These are phyloP conservation scores for Rubia yunnanensis DNA, from an alignment of 257 asterid species.

Conservation along the genomic window DNA sequence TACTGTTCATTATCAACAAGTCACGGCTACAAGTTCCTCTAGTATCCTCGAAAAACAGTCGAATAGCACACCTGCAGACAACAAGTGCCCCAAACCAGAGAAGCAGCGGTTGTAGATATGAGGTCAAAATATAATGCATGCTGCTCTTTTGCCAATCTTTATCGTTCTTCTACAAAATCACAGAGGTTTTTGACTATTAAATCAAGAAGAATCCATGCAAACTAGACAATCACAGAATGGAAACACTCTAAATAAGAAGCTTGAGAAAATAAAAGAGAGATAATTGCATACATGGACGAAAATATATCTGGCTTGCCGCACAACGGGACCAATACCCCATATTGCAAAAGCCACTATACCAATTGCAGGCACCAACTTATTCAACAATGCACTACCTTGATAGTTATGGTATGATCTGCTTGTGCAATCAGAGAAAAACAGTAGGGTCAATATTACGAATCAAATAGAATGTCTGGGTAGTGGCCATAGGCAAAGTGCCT, in stretches of 20 bases:
- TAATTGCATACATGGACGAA: conserved; percentile 42
- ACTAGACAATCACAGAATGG: conserved; percentile 1
- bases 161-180: conserved; percentile 56
- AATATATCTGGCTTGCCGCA: conserved; percentile 57
- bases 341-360: conserved; percentile 61
- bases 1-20: neutral
- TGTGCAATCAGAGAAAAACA: neutral
- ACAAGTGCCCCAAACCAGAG: conserved; percentile 75
- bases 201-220: conserved; percentile 18
- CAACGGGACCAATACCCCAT: conserved; percentile 83
- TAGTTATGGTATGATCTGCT: conserved; percentile 56
- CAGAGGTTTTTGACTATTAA: conserved; percentile 37
- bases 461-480: neutral
- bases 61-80: conserved; percentile 70
- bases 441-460: neutral
- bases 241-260: conserved; percentile 10
- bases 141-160: conserved; percentile 81
- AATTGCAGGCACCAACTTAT: conserved; percentile 68
- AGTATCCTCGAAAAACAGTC: conserved; percentile 2
- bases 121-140: conserved; percentile 54
- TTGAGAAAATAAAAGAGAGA: conserved; percentile 14
- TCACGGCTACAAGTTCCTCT: neutral
- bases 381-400: conserved; percentile 46
- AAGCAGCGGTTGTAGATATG: conserved; percentile 73
- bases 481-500: neutral